These are phyloP conservation scores for Hypoxylon crocopeplum DNA, from an alignment of 495 filamentous ascomycete genomes.

Conservation along the genomic window DNA sequence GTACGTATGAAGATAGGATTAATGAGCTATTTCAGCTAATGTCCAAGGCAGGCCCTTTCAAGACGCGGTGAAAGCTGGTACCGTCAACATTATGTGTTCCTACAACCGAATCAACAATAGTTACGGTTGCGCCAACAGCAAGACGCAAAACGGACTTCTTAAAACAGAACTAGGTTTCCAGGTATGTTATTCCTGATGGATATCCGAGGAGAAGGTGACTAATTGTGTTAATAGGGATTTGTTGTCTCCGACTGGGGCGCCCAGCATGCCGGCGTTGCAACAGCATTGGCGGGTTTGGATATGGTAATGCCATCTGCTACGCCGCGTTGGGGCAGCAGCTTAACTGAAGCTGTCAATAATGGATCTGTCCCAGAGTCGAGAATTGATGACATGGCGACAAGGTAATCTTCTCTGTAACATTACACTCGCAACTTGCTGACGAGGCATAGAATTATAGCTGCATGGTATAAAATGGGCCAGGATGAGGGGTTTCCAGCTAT, in stretches of 20 bases:
- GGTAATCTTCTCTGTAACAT: conserved; percentile 31
- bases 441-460: conserved; percentile 61
- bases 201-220: neutral
- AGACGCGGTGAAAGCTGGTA: conserved; percentile 67
- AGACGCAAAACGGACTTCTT: conserved; percentile 65
- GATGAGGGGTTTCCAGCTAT: conserved; percentile 56
- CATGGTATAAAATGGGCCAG: conserved; percentile 65
- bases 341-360: conserved; percentile 54
- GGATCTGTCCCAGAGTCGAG: conserved; percentile 57
- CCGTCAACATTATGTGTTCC: conserved; percentile 71
- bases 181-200: conserved; percentile 23
- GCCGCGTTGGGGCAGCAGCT: conserved; percentile 45
- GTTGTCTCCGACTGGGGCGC: conserved; percentile 70
- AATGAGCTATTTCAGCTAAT: conserved; percentile 37
- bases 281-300: conserved; percentile 63
- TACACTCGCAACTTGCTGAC: neutral
- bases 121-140: conserved; percentile 69
- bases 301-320: conserved; percentile 64
- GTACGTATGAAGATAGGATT: conserved; percentile 50
- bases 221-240: conserved; percentile 53
- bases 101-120: conserved; percentile 73
- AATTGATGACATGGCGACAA: conserved; percentile 59
- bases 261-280: conserved; percentile 60
- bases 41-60: conserved; percentile 62
- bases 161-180: conserved; percentile 72